Conservation (phyloP, 441 rosid genomes). For the Lepidium campestre region DNA sequence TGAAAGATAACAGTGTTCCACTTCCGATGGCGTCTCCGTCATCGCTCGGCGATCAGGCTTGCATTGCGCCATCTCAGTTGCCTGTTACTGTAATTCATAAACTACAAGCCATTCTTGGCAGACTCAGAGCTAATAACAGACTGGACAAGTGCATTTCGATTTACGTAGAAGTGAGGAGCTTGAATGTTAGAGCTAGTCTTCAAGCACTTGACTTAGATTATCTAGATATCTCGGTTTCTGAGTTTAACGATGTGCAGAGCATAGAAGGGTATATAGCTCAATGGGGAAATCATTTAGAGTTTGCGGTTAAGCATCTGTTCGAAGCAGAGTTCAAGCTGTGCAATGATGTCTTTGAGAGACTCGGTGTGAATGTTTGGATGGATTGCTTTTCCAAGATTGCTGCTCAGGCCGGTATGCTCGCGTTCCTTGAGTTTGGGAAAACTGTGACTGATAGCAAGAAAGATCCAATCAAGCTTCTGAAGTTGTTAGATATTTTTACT, state of each 20-base stretch:
- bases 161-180: conserved; percentile 83
- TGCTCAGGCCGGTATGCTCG: conserved; percentile 92
- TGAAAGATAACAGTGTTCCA: conserved; percentile 82
- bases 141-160: conserved; percentile 75
- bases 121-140: conserved; percentile 77
- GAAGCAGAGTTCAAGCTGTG: conserved; percentile 95
- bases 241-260: conserved; percentile 83
- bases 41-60: conserved; percentile 54
- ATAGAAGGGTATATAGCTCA: conserved; percentile 78
- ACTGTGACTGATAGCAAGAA: conserved; percentile 88
- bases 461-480: conserved; percentile 89
- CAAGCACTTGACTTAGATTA: conserved; percentile 88
- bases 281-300: conserved; percentile 96
- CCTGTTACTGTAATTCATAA: conserved; percentile 85
- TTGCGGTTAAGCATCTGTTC: conserved; percentile 94
- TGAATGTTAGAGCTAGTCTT: conserved; percentile 82
- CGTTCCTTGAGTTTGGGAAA: conserved; percentile 91
- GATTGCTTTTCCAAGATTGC: conserved; percentile 94
- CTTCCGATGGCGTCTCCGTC: conserved; percentile 76
- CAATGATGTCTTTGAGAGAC: conserved; percentile 85
- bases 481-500: conserved; percentile 79
- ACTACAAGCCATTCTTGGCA: conserved; percentile 83
- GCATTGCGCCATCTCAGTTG: conserved; percentile 83
- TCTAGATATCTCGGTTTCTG: conserved; percentile 81
- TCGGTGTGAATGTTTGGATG: conserved; percentile 84